Evolutionary conservation across 208 protist genomes (phyloP), one percentile per base, ranked within the genome.

Genomic region (Phytomonas sp.): DNA sequence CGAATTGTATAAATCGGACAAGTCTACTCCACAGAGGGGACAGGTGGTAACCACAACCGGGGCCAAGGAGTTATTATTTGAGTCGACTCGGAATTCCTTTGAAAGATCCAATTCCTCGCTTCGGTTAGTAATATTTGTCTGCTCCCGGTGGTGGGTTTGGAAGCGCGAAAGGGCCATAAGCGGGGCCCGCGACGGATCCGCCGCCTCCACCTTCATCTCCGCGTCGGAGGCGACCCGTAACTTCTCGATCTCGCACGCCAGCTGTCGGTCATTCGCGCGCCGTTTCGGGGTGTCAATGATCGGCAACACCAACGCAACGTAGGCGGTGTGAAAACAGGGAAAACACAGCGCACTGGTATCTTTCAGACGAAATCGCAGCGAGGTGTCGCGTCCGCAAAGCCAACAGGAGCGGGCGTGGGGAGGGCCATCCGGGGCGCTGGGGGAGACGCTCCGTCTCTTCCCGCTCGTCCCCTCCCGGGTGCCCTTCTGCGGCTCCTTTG

Each of bases 281-380:
- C 88, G 82, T 36, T 70, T 68, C 11, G 72, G 72, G 1, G 74
- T 83, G 71, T 89, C 70, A 62, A 94, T 80, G 62, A 75, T 67
- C 8, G 88, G 85, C 29, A 90, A 72, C 32, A 90, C 69, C 17
- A 83, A 67, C 26, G 69, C 68, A 8, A 80, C 62, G 66, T 89
- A 87, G 5, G 80, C 80, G 28, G 72, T 76, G 17, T 84, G 88
- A 70, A 90, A 84, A 72, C 88, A 94, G 9, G 59, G 53, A 51
- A 92, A 92, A 69, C 88, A 94, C 29, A 94, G 79, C 20, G 40
- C 40, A 51, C 74, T 88, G 6, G 68, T 67, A 11, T 84, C 78
- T 32, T 74, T 63, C 30, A 82, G 67, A 29, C 70, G 76, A 46
- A 90, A 88, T 5, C 76, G 79, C 46, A 77, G 73, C 11, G 69